These are phyloP conservation scores for Penicillium olsonii DNA, from an alignment of 2,329 filamentous ascomycete species.

Conservation along the genomic window DNA sequence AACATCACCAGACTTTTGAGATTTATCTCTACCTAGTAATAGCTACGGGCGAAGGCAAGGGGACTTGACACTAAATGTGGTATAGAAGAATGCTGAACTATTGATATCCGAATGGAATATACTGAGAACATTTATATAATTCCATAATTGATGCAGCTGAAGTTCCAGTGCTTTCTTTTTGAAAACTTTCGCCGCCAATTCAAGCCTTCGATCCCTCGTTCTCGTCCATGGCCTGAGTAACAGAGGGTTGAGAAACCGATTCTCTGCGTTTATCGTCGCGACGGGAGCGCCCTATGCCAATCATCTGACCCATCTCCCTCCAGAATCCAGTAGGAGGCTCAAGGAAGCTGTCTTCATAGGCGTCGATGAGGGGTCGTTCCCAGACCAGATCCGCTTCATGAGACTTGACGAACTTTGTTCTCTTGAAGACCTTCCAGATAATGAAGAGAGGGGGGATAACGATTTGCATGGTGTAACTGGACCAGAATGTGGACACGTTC, in stretches of 20 bases:
- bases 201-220: neutral
- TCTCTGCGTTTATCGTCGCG: constrained; percentile 16
- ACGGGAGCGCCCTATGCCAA: constrained; percentile 32
- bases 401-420: constrained; percentile 56
- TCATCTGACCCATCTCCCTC: constrained; percentile 53
- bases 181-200: too few relatives aligned
- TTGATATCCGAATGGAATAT: too few relatives aligned
- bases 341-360: constrained; percentile 57
- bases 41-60: too few relatives aligned
- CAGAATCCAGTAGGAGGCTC: constrained; percentile 57
- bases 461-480: constrained; percentile 60
- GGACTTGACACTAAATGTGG: too few relatives aligned
- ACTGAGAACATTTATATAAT: too few relatives aligned
- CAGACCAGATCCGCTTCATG: constrained; percentile 61
- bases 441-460: constrained; percentile 57
- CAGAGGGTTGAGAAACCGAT: too few relatives aligned
- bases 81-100: too few relatives aligned
- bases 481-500: constrained; percentile 47
- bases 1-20: too few relatives aligned
- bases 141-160: too few relatives aligned
- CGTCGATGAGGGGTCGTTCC: constrained; percentile 62
- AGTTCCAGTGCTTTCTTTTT: too few relatives aligned
- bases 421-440: constrained; percentile 65
- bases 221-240: neutral
- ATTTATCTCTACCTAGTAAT: too few relatives aligned